A percentile compares a stretch with the other conserved stretches of the same genome.
phyloP scores from a whole-genome alignment of 306 rosid genomes.

The Malus asiatica region DNA sequence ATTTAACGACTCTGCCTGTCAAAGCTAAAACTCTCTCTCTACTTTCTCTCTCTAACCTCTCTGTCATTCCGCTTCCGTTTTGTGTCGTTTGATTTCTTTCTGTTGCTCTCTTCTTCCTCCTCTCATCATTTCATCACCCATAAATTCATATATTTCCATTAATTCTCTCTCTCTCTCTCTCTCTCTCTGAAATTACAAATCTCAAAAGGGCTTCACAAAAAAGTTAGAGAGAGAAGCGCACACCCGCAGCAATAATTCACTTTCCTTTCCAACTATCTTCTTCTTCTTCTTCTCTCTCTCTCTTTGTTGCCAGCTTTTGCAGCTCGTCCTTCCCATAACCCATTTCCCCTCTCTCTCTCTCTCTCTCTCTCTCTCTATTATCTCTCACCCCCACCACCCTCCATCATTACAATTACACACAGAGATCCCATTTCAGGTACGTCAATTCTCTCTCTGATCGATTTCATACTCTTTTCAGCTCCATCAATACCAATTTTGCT shows the following conservation, averaged over 20 bases:
- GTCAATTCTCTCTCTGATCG: conserved; percentile 24
- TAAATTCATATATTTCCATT: background rate
- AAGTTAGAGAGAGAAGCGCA: conserved; percentile 62
- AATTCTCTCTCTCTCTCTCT: conserved; percentile 14
- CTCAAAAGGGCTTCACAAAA: conserved; percentile 63
- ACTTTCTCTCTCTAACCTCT: background rate
- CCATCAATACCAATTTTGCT: conserved; percentile 12
- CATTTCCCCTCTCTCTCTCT: conserved; percentile 12
- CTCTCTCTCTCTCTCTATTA: conserved; percentile 4
- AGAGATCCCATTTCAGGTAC: conserved; percentile 57
- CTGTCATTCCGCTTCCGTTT: background rate
- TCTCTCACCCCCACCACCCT: conserved; percentile 16
- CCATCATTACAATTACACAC: conserved; percentile 14
- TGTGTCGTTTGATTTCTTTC: background rate
- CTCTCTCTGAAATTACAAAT: conserved; percentile 35
- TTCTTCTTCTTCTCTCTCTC: conserved; percentile 8
- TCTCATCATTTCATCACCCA: conserved; percentile 14
- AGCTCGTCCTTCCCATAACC: conserved; percentile 51
- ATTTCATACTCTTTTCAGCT: background rate
- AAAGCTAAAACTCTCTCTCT: background rate
- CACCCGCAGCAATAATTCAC: conserved; percentile 71
- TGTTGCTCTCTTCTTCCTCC: conserved; percentile 2
- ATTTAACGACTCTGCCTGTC: conserved; percentile 44
- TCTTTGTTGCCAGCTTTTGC: conserved; percentile 82
- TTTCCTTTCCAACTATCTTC: conserved; percentile 36